Conservation (phyloP, 495 filamentous ascomycete genomes). For the Penicillium malachiteum region DNA sequence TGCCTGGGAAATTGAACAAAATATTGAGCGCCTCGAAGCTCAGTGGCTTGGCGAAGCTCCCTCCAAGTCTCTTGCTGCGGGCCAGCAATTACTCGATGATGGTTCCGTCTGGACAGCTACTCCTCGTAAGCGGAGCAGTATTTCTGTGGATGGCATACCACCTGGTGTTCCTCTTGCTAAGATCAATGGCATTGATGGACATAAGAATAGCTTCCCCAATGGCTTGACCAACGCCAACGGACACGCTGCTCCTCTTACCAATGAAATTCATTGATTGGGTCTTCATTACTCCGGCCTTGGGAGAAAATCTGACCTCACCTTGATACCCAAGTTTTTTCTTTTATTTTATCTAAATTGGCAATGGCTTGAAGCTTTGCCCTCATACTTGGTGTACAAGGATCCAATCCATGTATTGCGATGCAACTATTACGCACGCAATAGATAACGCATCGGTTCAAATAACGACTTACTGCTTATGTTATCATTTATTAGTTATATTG, state of each 20-base stretch:
- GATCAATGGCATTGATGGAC: constrained; percentile 9
- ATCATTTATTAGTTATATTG: too few species aligned
- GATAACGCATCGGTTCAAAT: too few species aligned
- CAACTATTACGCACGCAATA: not conserved
- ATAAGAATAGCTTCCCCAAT: constrained; percentile 8
- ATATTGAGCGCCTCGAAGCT: constrained; percentile 39
- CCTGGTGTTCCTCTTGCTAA: constrained; percentile 23
- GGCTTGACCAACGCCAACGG: constrained; percentile 15
- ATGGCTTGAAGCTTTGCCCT: not conserved
- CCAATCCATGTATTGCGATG: not conserved
- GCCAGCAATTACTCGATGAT: constrained; percentile 39
- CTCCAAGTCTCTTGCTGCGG: constrained; percentile 32
- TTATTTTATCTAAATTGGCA: not conserved
- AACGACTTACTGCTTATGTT: too few species aligned
- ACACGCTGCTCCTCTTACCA: constrained; percentile 10
- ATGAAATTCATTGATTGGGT: constrained; percentile 17
- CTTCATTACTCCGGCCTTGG: too few species aligned
- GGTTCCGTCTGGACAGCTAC: constrained; percentile 24
- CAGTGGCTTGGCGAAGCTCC: constrained; percentile 48
- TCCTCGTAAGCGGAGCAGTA: constrained; percentile 20
- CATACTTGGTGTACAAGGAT: not conserved
- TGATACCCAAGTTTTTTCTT: not conserved
- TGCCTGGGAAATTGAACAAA: constrained; percentile 50
- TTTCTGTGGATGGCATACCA: constrained; percentile 20
- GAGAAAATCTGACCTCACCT: not conserved